phyloP scores from a whole-genome alignment of 2,329 filamentous ascomycete species.

The Epichloe festucae region DNA sequence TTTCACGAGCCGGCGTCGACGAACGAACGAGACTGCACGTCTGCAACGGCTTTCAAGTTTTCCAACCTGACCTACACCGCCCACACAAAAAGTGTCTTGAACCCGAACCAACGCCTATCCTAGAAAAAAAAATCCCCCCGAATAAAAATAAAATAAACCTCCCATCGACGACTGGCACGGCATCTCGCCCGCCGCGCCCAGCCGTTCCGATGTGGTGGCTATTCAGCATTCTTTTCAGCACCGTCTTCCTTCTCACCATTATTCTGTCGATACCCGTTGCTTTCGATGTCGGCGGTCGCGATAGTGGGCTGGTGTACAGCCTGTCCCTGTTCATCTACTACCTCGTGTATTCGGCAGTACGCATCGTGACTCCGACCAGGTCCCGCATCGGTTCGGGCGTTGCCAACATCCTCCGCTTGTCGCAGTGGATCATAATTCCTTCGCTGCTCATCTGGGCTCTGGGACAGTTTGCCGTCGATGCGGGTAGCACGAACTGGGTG shows the following conservation, averaged over 20 bases:
- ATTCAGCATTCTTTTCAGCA: conserved; percentile 65
- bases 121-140: background rate
- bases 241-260: conserved; percentile 79
- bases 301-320: conserved; percentile 88
- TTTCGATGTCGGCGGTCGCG: conserved; percentile 93
- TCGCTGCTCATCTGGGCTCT: conserved; percentile 86
- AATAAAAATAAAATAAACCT: background rate
- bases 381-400: conserved; percentile 65
- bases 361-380: conserved; percentile 64
- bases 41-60: background rate
- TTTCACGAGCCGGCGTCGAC: background rate
- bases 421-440: conserved; percentile 81
- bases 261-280: conserved; percentile 92
- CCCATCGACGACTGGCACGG: conserved; percentile 4
- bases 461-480: conserved; percentile 87
- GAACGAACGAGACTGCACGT: background rate
- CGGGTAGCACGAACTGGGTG: conserved; percentile 66
- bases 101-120: background rate
- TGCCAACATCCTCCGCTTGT: conserved; percentile 54
- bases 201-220: conserved; percentile 62
- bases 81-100: background rate
- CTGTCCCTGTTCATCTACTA: conserved; percentile 83
- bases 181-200: conserved; percentile 14
- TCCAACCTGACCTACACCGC: background rate
- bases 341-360: conserved; percentile 70